Base-by-base conservation (phyloP, 2,329 filamentous ascomycete species). In the Escovopsis sp. region DNA sequence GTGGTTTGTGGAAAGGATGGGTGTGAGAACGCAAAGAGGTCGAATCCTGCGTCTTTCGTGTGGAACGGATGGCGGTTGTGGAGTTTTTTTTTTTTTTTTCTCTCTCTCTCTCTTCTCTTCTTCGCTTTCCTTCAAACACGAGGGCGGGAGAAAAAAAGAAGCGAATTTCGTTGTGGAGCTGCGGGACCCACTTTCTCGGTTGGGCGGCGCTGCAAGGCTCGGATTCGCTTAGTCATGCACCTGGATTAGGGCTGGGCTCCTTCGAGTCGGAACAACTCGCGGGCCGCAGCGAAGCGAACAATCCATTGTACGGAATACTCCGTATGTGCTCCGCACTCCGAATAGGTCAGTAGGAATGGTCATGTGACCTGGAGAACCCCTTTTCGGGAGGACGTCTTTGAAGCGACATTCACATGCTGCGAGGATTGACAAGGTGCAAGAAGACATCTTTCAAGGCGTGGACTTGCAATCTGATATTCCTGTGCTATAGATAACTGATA, bases 21-120 rank as follows among this genome's bases (percentile, higher is more conserved):
- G 55, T 61, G 53, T 48, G 56, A 61, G 62, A 61, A 69, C 70
- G 70, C 70, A 74, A 74, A 74, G 70, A 73, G 56, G 69, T 91
- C 68, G 70, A 71, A 91, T 91, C 85, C 85, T 91, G 82, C 85
- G 85, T 75, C 72, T 61, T 56, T 53, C 53, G 48, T 51, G 43
- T 47, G 42, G 48, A 15, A 15, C 15, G 54, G 23, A 37, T 48
- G 36, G 38, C 46, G 28, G 36, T 47, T 41, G 41, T 26, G 18
- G 23, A 15, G 15, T 15, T 15, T 15, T 15, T 15, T 15, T 15
- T 15, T 15, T 33, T 10, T 11, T 36, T 18, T 36, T 42, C 33
- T n/a, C n/a, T n/a, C n/a, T n/a, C 38, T 38, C 26, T 15, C 15
- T 2, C 15, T 15, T 15, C 15, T 15, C 15, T 15, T 15, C 15